Conservation (phyloP, 176 grass and related monocot genomes). For the Coix lacrymajobi region DNA sequence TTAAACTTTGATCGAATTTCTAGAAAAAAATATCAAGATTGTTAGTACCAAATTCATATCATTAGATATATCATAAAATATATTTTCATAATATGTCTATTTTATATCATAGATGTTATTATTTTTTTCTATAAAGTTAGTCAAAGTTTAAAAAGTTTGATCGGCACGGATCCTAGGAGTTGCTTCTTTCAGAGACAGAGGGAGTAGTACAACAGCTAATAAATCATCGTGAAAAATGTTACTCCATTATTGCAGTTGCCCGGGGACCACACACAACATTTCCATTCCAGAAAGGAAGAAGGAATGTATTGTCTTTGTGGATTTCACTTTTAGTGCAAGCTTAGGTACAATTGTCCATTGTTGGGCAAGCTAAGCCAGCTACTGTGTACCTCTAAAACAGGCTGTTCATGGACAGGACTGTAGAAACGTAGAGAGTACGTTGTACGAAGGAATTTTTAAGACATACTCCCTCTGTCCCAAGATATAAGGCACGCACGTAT, state of each 20-base stretch:
- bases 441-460: neutral
- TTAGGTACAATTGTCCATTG: conserved; percentile 27
- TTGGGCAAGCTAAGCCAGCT: neutral
- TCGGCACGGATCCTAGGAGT: too few species aligned
- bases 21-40: too few species aligned
- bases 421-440: neutral
- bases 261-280: neutral
- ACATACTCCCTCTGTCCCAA: too few species aligned
- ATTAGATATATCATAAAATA: too few species aligned
- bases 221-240: neutral
- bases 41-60: too few species aligned
- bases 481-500: too few species aligned
- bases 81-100: too few species aligned
- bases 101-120: too few species aligned
- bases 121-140: too few species aligned
- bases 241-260: neutral
- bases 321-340: conserved; percentile 3
- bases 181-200: too few species aligned
- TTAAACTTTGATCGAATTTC: too few species aligned
- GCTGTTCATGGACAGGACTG: conserved; percentile 4
- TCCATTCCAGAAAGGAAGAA: neutral
- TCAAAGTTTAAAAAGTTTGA: too few species aligned
- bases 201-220: neutral
- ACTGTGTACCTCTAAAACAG: conserved; percentile 27
- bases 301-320: neutral